Conservation (phyloP, 257 asterid species). For the Leptodermis oblonga region DNA sequence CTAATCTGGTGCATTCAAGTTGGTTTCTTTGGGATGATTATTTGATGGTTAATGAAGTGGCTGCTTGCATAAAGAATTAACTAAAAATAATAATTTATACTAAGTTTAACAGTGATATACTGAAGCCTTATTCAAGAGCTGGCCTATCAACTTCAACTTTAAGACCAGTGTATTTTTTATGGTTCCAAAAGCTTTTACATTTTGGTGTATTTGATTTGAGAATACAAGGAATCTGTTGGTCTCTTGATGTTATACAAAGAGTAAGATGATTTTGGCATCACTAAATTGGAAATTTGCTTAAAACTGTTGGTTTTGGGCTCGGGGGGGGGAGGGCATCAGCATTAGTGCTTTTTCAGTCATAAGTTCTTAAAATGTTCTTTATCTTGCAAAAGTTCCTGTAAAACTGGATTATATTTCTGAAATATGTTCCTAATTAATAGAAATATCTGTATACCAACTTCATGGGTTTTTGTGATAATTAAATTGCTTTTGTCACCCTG, state of each 20-base stretch:
- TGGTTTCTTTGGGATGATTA: background rate
- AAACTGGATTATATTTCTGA: background rate
- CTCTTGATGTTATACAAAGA: background rate
- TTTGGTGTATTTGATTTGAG: background rate
- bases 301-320: background rate
- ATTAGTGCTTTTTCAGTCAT: background rate
- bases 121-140: background rate
- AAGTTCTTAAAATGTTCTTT: background rate
- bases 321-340: background rate
- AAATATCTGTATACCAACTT: background rate
- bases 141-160: background rate
- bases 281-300: too few species aligned
- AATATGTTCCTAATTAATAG: background rate
- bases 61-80: background rate
- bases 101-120: background rate
- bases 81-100: background rate
- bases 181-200: background rate
- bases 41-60: background rate
- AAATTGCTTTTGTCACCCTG: background rate
- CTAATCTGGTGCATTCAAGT: background rate
- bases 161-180: background rate
- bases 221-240: background rate
- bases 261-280: background rate
- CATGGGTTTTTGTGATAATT: background rate
- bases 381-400: background rate